A percentile compares a stretch with the other conserved stretches of the same genome.
Conservation (phyloP, 2,329 filamentous ascomycete species). For the Diaporthe sp. region DNA sequence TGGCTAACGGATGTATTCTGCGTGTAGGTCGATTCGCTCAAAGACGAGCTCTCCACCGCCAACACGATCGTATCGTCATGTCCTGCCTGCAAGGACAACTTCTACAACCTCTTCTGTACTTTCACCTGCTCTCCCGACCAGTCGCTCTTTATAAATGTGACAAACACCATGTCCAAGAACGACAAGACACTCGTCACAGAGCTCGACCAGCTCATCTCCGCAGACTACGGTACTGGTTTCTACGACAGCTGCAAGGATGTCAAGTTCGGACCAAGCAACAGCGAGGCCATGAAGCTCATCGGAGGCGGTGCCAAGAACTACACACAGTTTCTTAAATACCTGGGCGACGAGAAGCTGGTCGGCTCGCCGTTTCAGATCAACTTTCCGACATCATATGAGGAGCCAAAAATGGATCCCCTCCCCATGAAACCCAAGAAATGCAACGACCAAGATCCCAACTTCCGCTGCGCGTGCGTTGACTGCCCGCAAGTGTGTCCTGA, state of each 20-base stretch:
- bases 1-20: neutral
- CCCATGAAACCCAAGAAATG: slow-evolving; percentile 84
- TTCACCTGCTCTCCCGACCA: slow-evolving; percentile 99
- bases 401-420: slow-evolving; percentile 77
- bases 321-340: slow-evolving; percentile 85
- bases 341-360: slow-evolving; percentile 89
- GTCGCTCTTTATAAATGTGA: slow-evolving; percentile 94
- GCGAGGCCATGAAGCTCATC: slow-evolving; percentile 94
- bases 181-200: slow-evolving; percentile 80
- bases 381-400: slow-evolving; percentile 74
- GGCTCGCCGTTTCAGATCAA: slow-evolving; percentile 99
- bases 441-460: slow-evolving; percentile 87
- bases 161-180: slow-evolving; percentile 72
- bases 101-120: slow-evolving; percentile 97
- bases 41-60: slow-evolving; percentile 86
- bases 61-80: slow-evolving; percentile 92
- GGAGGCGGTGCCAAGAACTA: slow-evolving; percentile 95
- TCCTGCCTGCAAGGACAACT: slow-evolving; percentile 97
- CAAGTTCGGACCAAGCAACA: slow-evolving; percentile 95
- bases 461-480: slow-evolving; percentile 93
- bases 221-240: slow-evolving; percentile 86
- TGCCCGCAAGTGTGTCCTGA: slow-evolving; percentile 87
- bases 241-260: slow-evolving; percentile 99
- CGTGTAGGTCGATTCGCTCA: slow-evolving; percentile 77
- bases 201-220: slow-evolving; percentile 87